These are phyloP conservation scores for Patellifolia procumbens DNA, from an alignment of 179 eudicot species.

Conservation along the genomic window DNA sequence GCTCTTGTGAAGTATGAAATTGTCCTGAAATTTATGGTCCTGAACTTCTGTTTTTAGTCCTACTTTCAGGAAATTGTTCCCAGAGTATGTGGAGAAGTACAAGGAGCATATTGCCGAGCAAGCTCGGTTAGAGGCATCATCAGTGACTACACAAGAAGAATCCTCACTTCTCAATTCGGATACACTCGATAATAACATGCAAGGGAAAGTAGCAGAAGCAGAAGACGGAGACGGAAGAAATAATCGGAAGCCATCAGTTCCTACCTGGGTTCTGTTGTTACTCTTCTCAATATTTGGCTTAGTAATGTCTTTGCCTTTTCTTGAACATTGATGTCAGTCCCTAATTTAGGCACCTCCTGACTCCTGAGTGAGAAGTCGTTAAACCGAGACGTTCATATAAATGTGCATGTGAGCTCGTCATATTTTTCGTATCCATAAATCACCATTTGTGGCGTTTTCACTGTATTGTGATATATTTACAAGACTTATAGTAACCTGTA, in stretches of 20 bases:
- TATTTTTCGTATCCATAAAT: conserved; percentile 2
- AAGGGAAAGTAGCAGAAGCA: conserved; percentile 33
- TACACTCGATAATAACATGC: conserved; percentile 29
- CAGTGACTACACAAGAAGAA: conserved; percentile 34
- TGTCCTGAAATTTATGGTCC: not conserved
- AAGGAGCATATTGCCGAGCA: conserved; percentile 61
- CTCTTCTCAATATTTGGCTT: conserved; percentile 64
- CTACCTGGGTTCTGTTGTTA: conserved; percentile 69
- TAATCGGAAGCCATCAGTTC: conserved; percentile 49
- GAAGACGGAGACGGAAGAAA: conserved; percentile 43
- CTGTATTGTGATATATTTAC: conserved; percentile 24
- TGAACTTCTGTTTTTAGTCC: conserved; percentile 35
- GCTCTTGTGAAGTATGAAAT: not conserved
- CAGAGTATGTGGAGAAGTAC: conserved; percentile 86
- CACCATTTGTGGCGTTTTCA: conserved; percentile 13
- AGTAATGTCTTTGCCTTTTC: conserved; percentile 87
- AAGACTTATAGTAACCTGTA: conserved; percentile 32
- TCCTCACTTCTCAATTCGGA: conserved; percentile 32
- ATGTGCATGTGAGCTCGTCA: conserved; percentile 22
- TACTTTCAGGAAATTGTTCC: conserved; percentile 87
- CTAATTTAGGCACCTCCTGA: not conserved
- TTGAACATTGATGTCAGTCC: conserved; percentile 54
- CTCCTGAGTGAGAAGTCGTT: not conserved
- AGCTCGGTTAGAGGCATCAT: conserved; percentile 36
- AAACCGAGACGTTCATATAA: conserved; percentile 18